Evolutionary conservation across 2,329 filamentous ascomycete species (phyloP), one percentile per base, ranked within the genome.

Genomic region (Clarireedia monteithiana): DNA sequence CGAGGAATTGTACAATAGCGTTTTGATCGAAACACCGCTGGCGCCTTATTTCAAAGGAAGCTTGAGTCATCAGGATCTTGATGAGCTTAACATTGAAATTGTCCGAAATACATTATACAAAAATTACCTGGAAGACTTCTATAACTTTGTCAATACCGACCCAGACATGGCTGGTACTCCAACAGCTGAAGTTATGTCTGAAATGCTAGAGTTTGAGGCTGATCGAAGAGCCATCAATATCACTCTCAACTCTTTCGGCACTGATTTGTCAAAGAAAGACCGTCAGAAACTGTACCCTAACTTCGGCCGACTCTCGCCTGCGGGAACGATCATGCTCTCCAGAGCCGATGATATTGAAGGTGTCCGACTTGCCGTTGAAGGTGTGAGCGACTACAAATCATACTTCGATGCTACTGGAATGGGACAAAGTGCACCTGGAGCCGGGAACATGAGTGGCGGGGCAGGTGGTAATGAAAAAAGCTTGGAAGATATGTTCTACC

Each of bases 1-100:
- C 62, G 94, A 99, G 75, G 94, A 99, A 70, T 81, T 99, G 39
- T 99, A 99, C 80, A 99, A 97, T 77, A 95, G 89, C 47, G 94
- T 99, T 17, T 77, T 99, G 63, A 91, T 99, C 64, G 94, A 99
- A 76, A 99, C 94, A 3, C 94, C 94, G 4, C 79, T 99, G 48
- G 94, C 94, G 14, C 86, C 90, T 7, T 99, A 95, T 75, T 99
- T 99, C 82, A 97, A 99, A 76, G 90, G 91, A 65, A 95, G 88
- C 64, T 80, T 99, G 59, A 95, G 88, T 74, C 91, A 96, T 72
- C 91, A 96, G 72, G 94, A 99, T 70, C 80, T 99, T 50, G 94
- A 99, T 73, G 95, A 99, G 77, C 79, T 99, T 68, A 99, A 99
- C 76, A 99, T 99, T 67, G 94, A 99, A 75, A 99, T 99, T 72